Evolutionary conservation across 495 filamentous ascomycete genomes (phyloP).

Genomic region (Penicillium herquei): DNA sequence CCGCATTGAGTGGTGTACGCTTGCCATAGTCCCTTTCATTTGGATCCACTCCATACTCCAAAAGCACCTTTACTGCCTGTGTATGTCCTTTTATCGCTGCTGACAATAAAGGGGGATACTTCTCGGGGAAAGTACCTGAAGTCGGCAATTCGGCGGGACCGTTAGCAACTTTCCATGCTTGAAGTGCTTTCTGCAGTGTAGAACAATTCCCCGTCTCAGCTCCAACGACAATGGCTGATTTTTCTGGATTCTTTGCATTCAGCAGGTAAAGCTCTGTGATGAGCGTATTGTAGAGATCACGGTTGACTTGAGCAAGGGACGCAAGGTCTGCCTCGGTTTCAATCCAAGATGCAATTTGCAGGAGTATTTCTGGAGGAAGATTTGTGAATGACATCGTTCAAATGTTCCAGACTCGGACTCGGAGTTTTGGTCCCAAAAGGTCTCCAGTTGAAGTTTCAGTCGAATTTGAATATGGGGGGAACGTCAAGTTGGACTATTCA

Average conservation of each 20-base stretch:
- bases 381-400: neutral
- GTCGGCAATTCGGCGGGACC: neutral
- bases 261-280: slow-evolving; percentile 4
- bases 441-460: too few species aligned
- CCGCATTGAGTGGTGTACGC: neutral
- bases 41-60: neutral
- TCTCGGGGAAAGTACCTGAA: neutral
- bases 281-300: slow-evolving; percentile 2
- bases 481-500: too few species aligned
- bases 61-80: neutral
- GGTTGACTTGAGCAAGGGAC: slow-evolving; percentile 3
- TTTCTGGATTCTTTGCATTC: neutral
- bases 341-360: slow-evolving; percentile 2
- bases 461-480: neutral
- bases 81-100: neutral
- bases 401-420: too few species aligned
- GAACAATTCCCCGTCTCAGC: neutral
- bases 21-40: neutral
- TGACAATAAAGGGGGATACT: neutral
- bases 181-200: neutral
- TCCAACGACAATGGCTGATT: slow-evolving; percentile 1
- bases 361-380: neutral
- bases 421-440: neutral
- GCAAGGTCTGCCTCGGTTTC: slow-evolving; percentile 3
- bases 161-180: neutral